Percentiles rank a stretch among this genome's conserved stretches.
Evolutionary conservation across 2,329 filamentous ascomycete species (phyloP).

Genomic region (Scedosporium minutisporum): DNA sequence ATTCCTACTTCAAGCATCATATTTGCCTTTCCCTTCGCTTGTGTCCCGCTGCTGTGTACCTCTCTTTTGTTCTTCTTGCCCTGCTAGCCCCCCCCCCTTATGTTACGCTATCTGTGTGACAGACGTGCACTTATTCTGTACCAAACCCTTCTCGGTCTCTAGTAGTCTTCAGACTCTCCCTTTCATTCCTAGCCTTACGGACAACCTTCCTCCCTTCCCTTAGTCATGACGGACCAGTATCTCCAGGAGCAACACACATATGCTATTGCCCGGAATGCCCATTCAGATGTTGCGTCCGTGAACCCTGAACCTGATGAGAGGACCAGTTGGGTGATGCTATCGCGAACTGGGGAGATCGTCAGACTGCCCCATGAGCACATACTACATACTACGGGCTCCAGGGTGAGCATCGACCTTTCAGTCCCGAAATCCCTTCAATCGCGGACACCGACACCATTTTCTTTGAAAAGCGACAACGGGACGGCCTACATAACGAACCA

Average conservation of each 20-base stretch:
- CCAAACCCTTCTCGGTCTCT: slow-evolving; percentile 1
- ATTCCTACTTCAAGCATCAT: slow-evolving; percentile 8
- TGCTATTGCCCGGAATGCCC: slow-evolving; percentile 28
- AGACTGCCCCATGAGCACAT: slow-evolving; percentile 76
- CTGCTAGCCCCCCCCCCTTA: neutral
- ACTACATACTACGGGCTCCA: slow-evolving; percentile 68
- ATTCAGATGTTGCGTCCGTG: slow-evolving; percentile 14
- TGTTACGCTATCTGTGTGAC: slow-evolving; percentile 4
- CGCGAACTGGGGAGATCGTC: slow-evolving; percentile 63
- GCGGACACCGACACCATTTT: slow-evolving; percentile 21
- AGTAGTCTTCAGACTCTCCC: neutral
- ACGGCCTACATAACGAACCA: slow-evolving; percentile 76
- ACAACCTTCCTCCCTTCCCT: slow-evolving; percentile 3
- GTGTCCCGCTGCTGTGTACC: slow-evolving; percentile 9
- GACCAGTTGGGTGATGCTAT: slow-evolving; percentile 83
- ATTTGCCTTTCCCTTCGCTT: slow-evolving; percentile 7
- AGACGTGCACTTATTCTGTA: neutral
- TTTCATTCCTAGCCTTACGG: neutral
- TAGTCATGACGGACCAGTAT: slow-evolving; percentile 31
- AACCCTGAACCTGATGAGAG: slow-evolving; percentile 40
- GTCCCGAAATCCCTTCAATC: slow-evolving; percentile 57
- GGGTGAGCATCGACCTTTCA: slow-evolving; percentile 67
- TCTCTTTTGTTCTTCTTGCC: neutral
- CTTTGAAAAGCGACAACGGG: slow-evolving; percentile 59
- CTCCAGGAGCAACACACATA: slow-evolving; percentile 34